Base-by-base conservation (phyloP, 257 asterid species). In the Solanum pennellii region DNA sequence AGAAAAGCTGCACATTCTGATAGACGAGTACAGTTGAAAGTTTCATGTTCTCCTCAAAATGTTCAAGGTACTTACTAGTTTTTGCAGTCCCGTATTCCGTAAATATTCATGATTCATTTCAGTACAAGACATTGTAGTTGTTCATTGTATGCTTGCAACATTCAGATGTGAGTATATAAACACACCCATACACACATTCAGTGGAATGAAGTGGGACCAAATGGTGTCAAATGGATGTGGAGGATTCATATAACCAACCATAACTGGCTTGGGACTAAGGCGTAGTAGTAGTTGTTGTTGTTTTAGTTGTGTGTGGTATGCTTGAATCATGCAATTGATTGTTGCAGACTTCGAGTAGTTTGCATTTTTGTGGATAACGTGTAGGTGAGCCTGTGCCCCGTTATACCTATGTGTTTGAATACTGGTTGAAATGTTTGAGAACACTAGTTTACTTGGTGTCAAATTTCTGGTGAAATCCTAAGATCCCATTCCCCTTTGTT, bases 41-140 rank as follows among this genome's bases (percentile, higher is more conserved):
- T 93, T 88, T 93, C 93, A 5, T 89, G 94, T 90, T 93, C 94
- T 90, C 91, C 98, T 42, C 92, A 90, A 87, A 92, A 90, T 12
- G 84, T 87, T 89, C 94, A 90, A 94, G 98, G 99, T 95, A 90
- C 88, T 87, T 87, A 35, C 20, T 39, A 27, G 62, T 39, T 44
- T 27, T 3, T 65, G 5, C 25, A 39, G 20, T 84, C 42, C 37
- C 44, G 4, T 84, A 68, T 31, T 68, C 87, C 2, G 0, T 42
- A 72, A 44, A 69, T 86, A 52, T 86, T 69, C 49, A 68, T 42
- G 3, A 66, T 42, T 47, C 15, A 20, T 25, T 86, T 45, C 87
- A 72, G 73, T 59, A 29, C 27, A 33, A 59, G 45, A 86, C 49
- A 52, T 27, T 20, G 5, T 45, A 68, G 15, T 29, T 69, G 21